Base-by-base conservation (phyloP, 2,329 filamentous ascomycete genomes). In the Aspergillus ochraceoroseus region DNA sequence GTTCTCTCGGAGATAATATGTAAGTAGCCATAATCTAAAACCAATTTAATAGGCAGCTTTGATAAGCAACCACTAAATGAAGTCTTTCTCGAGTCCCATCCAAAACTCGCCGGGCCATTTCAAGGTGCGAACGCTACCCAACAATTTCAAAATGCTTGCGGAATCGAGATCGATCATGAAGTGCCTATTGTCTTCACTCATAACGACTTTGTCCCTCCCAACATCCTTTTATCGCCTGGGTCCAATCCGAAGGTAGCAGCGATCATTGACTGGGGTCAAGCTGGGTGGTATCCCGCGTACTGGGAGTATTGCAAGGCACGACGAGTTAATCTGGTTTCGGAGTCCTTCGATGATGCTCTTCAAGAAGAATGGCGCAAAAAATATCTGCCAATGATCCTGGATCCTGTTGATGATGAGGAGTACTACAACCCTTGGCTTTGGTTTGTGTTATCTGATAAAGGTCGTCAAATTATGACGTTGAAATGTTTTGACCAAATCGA, bases 391-490 rank as follows among this genome's bases (percentile, higher is more conserved):
- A 26, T 44, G 28, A 49, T 63, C 34, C n/a, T 65, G 18, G 55
- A 62, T 37, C 38, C 42, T 3, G 57, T 62, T 19, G 58, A 65
- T 46, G 53, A 61, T 26, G 55, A 61, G 47, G 52, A 40, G 27
- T 48, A 38, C 31, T 63, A 59, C 47, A 47, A 62, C 38, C 61
- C 57, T 26, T 65, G 54, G 57, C 49, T 64, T 11, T 55, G 53
- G 40, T 62, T 64, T 52, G 43, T 43, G 23, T 37, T 56, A 32
- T 53, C 52, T n/a, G n/a, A n/a, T n/a, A n/a, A n/a, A n/a, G n/a
- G n/a, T n/a, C n/a, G n/a, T n/a, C n/a, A n/a, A n/a, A n/a, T n/a
- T n/a, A n/a, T n/a, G n/a, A n/a, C n/a, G n/a, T n/a, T n/a, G n/a
- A n/a, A n/a, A n/a, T n/a, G n/a, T n/a, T n/a, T n/a, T n/a, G n/a